phyloP scores from a whole-genome alignment of 176 grass and related monocot species.

The Carex kokanica region DNA sequence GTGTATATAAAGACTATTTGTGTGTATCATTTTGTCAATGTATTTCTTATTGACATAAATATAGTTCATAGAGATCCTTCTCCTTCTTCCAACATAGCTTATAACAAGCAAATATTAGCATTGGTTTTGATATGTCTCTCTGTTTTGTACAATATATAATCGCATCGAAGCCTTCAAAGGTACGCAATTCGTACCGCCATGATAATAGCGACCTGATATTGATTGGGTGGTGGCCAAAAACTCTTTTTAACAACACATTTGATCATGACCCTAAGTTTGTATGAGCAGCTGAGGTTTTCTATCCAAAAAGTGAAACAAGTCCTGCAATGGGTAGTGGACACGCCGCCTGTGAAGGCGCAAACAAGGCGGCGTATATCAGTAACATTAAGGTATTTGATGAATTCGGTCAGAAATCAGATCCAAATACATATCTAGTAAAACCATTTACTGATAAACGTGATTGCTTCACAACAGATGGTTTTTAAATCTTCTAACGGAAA shows the following conservation, averaged over 20 bases:
- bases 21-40: too few species aligned
- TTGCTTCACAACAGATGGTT: neutral
- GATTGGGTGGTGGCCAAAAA: constrained; percentile 19
- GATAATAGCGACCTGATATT: neutral
- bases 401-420: neutral
- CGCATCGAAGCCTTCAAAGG: neutral
- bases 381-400: neutral
- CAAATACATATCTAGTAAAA: neutral
- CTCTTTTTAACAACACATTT: constrained; percentile 1
- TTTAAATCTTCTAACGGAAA: neutral
- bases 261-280: neutral
- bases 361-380: constrained; percentile 25
- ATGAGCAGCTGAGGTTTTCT: constrained; percentile 8
- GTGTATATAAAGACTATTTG: too few species aligned
- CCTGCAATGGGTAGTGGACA: constrained; percentile 28
- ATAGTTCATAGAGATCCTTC: too few species aligned
- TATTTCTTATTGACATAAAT: too few species aligned
- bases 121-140: neutral
- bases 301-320: constrained; percentile 16
- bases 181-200: neutral
- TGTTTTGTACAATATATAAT: neutral
- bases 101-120: neutral
- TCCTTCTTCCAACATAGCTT: neutral
- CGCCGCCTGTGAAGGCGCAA: neutral
- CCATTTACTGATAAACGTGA: neutral